These are phyloP conservation scores for Suillus americanus DNA, from an alignment of 768 basidiomycete species.

Conservation along the genomic window DNA sequence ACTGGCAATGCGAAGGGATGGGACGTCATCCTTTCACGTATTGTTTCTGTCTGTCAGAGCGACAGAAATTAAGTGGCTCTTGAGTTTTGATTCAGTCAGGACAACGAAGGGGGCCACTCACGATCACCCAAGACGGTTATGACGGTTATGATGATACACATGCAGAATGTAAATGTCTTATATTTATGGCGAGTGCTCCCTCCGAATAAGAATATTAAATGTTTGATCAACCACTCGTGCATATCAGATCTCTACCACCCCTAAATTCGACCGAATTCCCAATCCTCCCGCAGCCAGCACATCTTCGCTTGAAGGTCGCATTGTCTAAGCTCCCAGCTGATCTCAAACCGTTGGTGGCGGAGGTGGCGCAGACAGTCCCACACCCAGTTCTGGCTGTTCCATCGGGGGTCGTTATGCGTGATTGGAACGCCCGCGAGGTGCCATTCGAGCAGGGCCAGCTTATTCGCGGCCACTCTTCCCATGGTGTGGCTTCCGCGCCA, in stretches of 20 bases:
- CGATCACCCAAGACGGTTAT: too few relatives aligned
- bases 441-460: constrained; percentile 19
- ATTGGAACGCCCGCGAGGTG: constrained; percentile 12
- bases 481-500: constrained; percentile 26
- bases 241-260: background rate
- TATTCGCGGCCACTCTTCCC: constrained; percentile 16
- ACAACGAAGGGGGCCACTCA: background rate
- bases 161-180: background rate
- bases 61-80: background rate
- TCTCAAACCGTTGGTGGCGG: constrained; percentile 10
- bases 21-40: background rate
- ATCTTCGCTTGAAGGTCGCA: constrained; percentile 24
- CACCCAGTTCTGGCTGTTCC: constrained; percentile 21
- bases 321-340: constrained; percentile 16
- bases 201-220: too few relatives aligned
- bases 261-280: background rate
- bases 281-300: constrained; percentile 23
- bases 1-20: background rate
- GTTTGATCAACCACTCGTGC: background rate
- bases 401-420: background rate
- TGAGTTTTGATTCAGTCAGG: background rate
- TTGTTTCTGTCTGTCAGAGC: background rate
- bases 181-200: background rate
- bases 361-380: constrained; percentile 19
- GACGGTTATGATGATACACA: background rate